phyloP scores from a whole-genome alignment of 108 stramenopile species.

The Cyclotella choctawhatcheeana region DNA sequence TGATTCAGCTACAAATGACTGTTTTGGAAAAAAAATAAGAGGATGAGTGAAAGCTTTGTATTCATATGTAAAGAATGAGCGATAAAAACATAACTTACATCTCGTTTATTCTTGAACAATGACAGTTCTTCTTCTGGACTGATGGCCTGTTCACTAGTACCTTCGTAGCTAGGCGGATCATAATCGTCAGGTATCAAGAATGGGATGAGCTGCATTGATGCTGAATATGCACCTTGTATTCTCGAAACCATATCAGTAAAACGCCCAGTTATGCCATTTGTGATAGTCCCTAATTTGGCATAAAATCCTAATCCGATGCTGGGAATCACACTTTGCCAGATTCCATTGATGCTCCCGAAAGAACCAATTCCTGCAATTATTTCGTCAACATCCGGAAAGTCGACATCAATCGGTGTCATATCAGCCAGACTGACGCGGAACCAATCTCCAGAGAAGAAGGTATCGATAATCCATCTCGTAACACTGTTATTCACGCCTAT shows the following conservation, averaged over 20 bases:
- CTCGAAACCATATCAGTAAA: slow-evolving; percentile 27
- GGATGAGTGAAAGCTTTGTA: neutral
- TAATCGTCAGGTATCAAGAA: slow-evolving; percentile 35
- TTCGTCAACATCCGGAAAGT: slow-evolving; percentile 37
- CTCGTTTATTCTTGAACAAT: slow-evolving; percentile 29
- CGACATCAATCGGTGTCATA: slow-evolving; percentile 37
- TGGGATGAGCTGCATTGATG: slow-evolving; percentile 18
- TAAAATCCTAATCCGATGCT: slow-evolving; percentile 27
- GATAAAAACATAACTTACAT: slow-evolving; percentile 14
- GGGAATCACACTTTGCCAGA: slow-evolving; percentile 28
- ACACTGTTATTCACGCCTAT: slow-evolving; percentile 43
- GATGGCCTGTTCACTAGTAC: slow-evolving; percentile 11
- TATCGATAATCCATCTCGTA: slow-evolving; percentile 34
- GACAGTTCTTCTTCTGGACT: slow-evolving; percentile 41
- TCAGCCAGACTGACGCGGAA: slow-evolving; percentile 40
- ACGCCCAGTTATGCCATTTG: slow-evolving; percentile 10
- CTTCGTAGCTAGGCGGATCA: slow-evolving; percentile 41
- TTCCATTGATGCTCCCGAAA: slow-evolving; percentile 24
- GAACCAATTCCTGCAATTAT: slow-evolving; percentile 25
- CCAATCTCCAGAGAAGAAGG: slow-evolving; percentile 37
- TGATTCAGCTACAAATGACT: slow-evolving; percentile 38
- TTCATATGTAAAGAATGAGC: neutral
- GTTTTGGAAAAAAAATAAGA: neutral
- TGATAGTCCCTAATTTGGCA: slow-evolving; percentile 11
- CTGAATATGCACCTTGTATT: slow-evolving; percentile 18